Evolutionary conservation across 441 rosid genomes (phyloP).

Genomic region (Oxalis stricta): DNA sequence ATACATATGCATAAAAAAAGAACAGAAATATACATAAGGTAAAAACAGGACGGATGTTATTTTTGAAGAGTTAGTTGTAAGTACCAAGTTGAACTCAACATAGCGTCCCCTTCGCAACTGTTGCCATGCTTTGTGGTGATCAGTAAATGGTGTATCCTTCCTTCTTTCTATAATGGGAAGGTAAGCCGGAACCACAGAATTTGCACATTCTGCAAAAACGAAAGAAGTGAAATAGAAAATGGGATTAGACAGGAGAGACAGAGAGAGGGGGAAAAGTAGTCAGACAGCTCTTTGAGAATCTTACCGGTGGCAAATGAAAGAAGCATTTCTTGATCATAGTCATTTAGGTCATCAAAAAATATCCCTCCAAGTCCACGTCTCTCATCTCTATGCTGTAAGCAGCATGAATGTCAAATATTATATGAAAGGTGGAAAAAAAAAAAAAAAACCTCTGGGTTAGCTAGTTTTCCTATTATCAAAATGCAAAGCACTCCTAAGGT

Average conservation of each 20-base stretch:
- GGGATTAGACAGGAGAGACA: too few species aligned
- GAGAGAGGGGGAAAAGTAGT: too few species aligned
- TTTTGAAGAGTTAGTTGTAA: not conserved
- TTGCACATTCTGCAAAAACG: slow-evolving; percentile 86
- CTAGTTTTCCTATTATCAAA: too few species aligned
- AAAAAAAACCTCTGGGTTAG: too few species aligned
- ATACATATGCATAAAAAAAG: not conserved
- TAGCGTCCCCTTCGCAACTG: slow-evolving; percentile 89
- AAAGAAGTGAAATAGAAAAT: too few species aligned
- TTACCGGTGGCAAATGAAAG: slow-evolving; percentile 86
- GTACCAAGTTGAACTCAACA: slow-evolving; percentile 93
- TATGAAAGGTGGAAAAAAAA: not conserved
- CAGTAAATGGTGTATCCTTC: slow-evolving; percentile 64
- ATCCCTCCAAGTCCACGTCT: slow-evolving; percentile 96
- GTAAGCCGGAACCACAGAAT: slow-evolving; percentile 85
- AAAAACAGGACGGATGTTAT: too few species aligned
- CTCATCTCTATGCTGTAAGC: slow-evolving; percentile 76
- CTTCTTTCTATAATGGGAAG: slow-evolving; percentile 77
- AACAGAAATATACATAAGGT: not conserved
- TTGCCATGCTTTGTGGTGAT: slow-evolving; percentile 85
- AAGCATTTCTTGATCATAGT: slow-evolving; percentile 89
- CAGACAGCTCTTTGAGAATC: slow-evolving; percentile 4
- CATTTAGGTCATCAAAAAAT: slow-evolving; percentile 91
- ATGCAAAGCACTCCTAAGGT: too few species aligned
- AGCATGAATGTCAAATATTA: slow-evolving; percentile 7